These are phyloP conservation scores for Agarophyton chilense DNA, from an alignment of 23 red algal species.

Conservation along the genomic window DNA sequence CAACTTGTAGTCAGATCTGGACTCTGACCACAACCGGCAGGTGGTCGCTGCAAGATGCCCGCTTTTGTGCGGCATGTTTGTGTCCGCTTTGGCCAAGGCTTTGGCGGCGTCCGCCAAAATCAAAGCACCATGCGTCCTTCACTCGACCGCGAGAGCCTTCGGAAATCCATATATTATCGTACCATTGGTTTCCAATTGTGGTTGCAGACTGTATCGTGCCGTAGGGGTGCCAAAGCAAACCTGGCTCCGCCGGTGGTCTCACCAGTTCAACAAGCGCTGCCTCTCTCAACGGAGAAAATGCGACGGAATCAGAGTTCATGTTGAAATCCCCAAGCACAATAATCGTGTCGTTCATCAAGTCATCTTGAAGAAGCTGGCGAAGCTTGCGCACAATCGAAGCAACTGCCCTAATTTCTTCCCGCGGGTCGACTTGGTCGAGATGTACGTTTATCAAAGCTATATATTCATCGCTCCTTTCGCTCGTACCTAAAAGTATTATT, in stretches of 20 bases:
- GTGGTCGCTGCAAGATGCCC: constrained; percentile 44
- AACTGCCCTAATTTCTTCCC: constrained; percentile 20
- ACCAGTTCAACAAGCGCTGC: constrained; percentile 44
- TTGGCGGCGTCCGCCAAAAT: constrained; percentile 39
- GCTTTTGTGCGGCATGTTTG: constrained; percentile 19
- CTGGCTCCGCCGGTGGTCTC: constrained; percentile 5
- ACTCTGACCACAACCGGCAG: constrained; percentile 22
- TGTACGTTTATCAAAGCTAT: constrained; percentile 46
- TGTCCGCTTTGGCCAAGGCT: constrained; percentile 36
- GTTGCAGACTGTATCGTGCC: constrained; percentile 19
- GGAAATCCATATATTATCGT: constrained; percentile 59
- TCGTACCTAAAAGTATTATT: not conserved
- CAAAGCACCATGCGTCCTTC: constrained; percentile 51
- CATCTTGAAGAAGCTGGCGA: not conserved
- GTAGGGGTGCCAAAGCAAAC: constrained; percentile 13
- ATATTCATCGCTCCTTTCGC: not conserved
- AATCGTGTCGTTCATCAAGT: not conserved
- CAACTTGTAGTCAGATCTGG: not conserved
- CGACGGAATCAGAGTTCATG: constrained; percentile 44
- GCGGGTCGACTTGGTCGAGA: constrained; percentile 25
- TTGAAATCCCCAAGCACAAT: constrained; percentile 60
- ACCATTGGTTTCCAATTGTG: constrained; percentile 57
- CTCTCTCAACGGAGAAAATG: constrained; percentile 27
- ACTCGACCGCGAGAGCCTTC: not conserved
- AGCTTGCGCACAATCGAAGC: constrained; percentile 20